Evolutionary conservation across 73 alveolate species (phyloP).

Genomic region (Uronychia setigera): DNA sequence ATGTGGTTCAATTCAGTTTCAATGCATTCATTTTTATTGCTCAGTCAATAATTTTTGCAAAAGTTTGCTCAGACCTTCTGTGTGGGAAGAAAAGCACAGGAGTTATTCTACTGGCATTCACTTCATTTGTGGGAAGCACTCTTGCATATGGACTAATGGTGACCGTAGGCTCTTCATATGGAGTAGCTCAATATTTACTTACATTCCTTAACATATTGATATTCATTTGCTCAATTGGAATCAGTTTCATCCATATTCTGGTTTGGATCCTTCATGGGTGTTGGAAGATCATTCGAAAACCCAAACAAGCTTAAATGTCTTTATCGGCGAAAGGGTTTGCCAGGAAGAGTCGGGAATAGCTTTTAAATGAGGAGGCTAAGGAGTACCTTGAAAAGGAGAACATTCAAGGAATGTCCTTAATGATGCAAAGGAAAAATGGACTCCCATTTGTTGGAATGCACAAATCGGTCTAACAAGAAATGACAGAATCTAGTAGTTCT

Average conservation of each 20-base stretch:
- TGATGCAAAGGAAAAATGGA: slow-evolving; percentile 11
- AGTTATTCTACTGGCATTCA: background rate
- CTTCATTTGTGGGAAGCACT: slow-evolving; percentile 11
- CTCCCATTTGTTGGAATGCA: slow-evolving; percentile 31
- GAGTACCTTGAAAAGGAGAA: background rate
- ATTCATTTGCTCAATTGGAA: background rate
- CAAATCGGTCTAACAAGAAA: background rate
- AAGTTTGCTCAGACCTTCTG: slow-evolving; percentile 7
- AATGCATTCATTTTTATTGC: slow-evolving; percentile 6
- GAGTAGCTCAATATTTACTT: background rate
- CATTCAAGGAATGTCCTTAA: background rate
- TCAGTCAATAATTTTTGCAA: slow-evolving; percentile 14
- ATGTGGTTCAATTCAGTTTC: background rate
- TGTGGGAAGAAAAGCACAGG: slow-evolving; percentile 1
- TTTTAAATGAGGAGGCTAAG: slow-evolving; percentile 15
- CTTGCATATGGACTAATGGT: slow-evolving; percentile 8
- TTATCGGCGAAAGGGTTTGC: too few relatives aligned
- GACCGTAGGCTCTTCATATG: background rate
- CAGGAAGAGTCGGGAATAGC: too few relatives aligned
- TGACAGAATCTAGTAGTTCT: background rate
- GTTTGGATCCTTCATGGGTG: background rate
- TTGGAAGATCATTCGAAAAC: background rate
- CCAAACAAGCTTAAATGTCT: too few relatives aligned
- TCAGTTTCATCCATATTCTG: background rate
- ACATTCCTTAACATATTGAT: background rate